These are phyloP conservation scores for Acorus gramineus DNA, from an alignment of 106 monocot genomes.

Conservation along the genomic window DNA sequence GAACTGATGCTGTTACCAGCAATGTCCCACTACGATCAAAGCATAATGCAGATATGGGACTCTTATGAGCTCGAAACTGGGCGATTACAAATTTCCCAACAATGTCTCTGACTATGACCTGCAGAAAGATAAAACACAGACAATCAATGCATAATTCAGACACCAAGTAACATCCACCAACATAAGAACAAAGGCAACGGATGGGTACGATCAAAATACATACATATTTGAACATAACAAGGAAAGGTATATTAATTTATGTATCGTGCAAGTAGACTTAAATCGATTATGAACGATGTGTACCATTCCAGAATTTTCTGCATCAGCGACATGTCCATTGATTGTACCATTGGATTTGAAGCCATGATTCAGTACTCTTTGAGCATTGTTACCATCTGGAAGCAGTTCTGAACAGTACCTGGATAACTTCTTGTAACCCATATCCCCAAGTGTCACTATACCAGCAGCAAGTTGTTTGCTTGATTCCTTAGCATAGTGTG, in stretches of 20 bases:
- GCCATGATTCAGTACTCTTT: slow-evolving; percentile 28
- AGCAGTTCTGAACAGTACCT: slow-evolving; percentile 64
- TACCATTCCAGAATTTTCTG: slow-evolving; percentile 79
- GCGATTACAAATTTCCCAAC: slow-evolving; percentile 70
- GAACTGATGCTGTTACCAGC: slow-evolving; percentile 80
- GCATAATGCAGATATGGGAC: slow-evolving; percentile 88
- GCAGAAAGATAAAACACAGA: background rate
- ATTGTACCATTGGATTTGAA: slow-evolving; percentile 27
- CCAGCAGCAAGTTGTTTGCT: slow-evolving; percentile 88
- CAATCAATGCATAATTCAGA: background rate
- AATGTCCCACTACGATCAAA: slow-evolving; percentile 94
- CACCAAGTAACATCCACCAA: background rate
- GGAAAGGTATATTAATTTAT: too few relatives aligned
- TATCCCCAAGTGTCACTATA: slow-evolving; percentile 78
- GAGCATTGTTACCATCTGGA: slow-evolving; percentile 38
- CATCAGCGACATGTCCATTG: slow-evolving; percentile 23
- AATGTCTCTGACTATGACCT: slow-evolving; percentile 93
- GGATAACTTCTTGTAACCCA: slow-evolving; percentile 82
- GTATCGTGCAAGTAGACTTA: background rate
- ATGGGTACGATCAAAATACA: too few relatives aligned
- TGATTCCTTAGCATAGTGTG: slow-evolving; percentile 89
- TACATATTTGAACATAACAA: too few relatives aligned
- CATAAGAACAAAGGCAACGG: too few relatives aligned
- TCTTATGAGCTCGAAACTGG: slow-evolving; percentile 82
- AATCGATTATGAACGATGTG: background rate